Base-by-base conservation (phyloP, 805 yeast species). In the Ogataea polymorpha region DNA sequence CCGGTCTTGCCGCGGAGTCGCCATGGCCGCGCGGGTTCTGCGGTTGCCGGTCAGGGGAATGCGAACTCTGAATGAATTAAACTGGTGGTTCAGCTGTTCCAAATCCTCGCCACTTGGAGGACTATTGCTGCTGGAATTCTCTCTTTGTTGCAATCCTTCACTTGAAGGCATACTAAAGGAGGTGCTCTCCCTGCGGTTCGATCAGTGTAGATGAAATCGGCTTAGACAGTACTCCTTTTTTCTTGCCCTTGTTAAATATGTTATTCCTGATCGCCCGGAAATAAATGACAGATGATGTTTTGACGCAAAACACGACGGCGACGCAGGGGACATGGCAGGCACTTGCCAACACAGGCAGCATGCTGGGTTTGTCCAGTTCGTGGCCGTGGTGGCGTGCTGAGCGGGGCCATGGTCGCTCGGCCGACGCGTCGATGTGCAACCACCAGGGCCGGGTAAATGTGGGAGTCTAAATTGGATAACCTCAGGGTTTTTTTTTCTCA, bases 31-130 rank as follows among this genome's bases (percentile, higher is more conserved):
- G 7, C 52, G 37, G 23, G 36, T 14, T 20, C 52, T 21, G 17
- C 49, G 37, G 29, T 35, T 42, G 11, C 40, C 29, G 4, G 28
- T 30, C 32, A 49, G 24, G 14, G 54, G 51, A 18, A 49, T 46
- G 20, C 54, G 40, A 14, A 49, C 54, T 18, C 54, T 31, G 20
- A 49, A 49, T 4, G 51, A 42, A 27, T 42, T 42, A 35, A 46
- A 49, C 39, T 46, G 53, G 28, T 49, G 49, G 31, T 46, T 46
- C 35, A 49, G 33, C 11, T 42, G 38, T 8, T 49, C 48, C 13
- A 46, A 31, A 11, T 36, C 40, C 23, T 49, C 50, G 30, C 21
- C 16, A 7, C 29, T 23, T 4, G 27, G 42, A 13, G 45, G 42
- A 13, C 31, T 14, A 12, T 33, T 39, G 6, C 31, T 29, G 20